Conservation (phyloP, 306 rosid species). For the Cajanus cajan region DNA sequence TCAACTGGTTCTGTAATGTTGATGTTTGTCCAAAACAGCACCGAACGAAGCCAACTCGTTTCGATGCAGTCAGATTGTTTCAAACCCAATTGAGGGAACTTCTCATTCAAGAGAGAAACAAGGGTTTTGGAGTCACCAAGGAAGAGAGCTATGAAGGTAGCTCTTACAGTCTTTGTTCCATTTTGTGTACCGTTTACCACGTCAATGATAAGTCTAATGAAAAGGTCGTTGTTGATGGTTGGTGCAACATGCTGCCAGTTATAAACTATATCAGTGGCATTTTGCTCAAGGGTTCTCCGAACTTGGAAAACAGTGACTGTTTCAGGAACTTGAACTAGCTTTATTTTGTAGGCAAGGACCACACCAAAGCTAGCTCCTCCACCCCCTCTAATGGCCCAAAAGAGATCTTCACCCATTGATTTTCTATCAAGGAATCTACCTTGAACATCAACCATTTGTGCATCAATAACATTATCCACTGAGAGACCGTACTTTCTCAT, state of each 20-base stretch:
- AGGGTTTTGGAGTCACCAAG: constrained; percentile 60
- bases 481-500: constrained; percentile 69
- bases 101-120: constrained; percentile 39
- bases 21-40: constrained; percentile 50
- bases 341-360: constrained; percentile 58
- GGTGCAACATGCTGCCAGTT: constrained; percentile 68
- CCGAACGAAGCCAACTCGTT: constrained; percentile 61
- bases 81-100: constrained; percentile 55
- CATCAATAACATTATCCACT: constrained; percentile 65
- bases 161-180: constrained; percentile 45
- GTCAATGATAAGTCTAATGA: constrained; percentile 46
- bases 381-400: constrained; percentile 86
- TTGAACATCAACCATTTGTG: constrained; percentile 48
- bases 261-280: constrained; percentile 48
- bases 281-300: constrained; percentile 57
- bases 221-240: constrained; percentile 36
- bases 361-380: constrained; percentile 82
- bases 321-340: constrained; percentile 56
- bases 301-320: constrained; percentile 58
- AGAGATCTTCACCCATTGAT: constrained; percentile 81
- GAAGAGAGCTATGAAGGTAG: constrained; percentile 49
- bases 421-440: constrained; percentile 58
- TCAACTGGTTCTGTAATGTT: constrained; percentile 35
- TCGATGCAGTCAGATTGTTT: constrained; percentile 45
- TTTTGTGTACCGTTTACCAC: constrained; percentile 39